These are phyloP conservation scores for Lipomyces spencermartinsiae DNA, from an alignment of 805 yeast genomes.

Conservation along the genomic window DNA sequence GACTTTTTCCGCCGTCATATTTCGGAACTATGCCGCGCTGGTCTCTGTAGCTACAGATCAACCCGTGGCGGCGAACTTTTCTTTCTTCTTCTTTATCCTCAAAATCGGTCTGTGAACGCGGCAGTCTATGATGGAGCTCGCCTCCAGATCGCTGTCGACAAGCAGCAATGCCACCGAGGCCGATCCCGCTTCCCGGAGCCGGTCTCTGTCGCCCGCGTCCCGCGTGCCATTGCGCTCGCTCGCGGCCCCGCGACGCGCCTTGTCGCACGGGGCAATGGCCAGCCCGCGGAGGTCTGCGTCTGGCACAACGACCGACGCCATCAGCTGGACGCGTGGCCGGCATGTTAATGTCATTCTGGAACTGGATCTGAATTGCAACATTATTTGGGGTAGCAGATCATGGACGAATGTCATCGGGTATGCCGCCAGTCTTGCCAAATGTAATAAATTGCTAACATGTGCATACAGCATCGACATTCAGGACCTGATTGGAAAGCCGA, in stretches of 20 bases:
- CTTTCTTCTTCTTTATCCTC: not conserved
- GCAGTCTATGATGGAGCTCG: not conserved
- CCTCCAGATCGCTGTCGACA: not conserved
- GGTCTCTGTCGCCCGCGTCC: conserved; percentile 2
- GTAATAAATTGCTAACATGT: not conserved
- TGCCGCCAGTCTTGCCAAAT: conserved; percentile 8
- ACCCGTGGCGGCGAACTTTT: not conserved
- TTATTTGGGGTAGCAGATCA: conserved; percentile 73
- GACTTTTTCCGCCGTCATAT: not conserved
- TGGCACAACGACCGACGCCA: not conserved
- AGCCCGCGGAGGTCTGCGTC: not conserved
- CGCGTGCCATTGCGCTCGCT: not conserved
- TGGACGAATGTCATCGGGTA: conserved; percentile 81
- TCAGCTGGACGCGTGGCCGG: conserved; percentile 25
- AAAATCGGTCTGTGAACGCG: not conserved
- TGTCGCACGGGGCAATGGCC: not conserved
- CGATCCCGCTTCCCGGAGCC: not conserved
- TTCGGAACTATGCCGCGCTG: conserved; percentile 2
- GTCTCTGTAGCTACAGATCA: conserved; percentile 6
- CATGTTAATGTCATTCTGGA: conserved; percentile 74
- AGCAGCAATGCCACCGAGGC: not conserved
- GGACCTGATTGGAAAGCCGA: conserved; percentile 37
- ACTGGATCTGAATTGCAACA: conserved; percentile 76
- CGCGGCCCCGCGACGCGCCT: conserved; percentile 2
- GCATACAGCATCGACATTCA: conserved; percentile 26